Percentiles rank a stretch among this genome's conserved stretches.
phyloP scores from a whole-genome alignment of 2,329 filamentous ascomycete species.

The Fusarium sp. region DNA sequence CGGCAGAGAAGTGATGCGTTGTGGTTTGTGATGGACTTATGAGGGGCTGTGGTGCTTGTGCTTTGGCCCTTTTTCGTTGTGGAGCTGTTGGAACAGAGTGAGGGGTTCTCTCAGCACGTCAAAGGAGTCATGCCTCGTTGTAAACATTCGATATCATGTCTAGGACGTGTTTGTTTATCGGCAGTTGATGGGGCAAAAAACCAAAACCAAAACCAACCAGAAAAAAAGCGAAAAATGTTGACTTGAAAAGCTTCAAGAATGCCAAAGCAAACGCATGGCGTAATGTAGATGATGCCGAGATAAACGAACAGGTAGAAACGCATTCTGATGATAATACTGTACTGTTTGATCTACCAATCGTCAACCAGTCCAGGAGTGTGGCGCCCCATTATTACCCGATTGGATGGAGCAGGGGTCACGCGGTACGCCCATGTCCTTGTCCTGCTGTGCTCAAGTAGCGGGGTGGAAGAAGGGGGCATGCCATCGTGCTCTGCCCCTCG shows the following conservation, averaged over 20 bases:
- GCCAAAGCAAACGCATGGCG: conserved; percentile 20
- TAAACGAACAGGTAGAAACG: conserved; percentile 10
- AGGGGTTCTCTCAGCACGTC: neutral
- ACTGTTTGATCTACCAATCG: no score
- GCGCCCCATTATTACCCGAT: no score
- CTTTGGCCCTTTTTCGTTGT: conserved; percentile 21
- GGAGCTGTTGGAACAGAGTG: conserved; percentile 7
- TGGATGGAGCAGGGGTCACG: no score
- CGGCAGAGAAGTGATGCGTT: conserved; percentile 5
- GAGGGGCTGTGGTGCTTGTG: conserved; percentile 22
- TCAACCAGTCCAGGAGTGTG: no score
- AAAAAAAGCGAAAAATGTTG: no score
- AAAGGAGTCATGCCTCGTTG: no score
- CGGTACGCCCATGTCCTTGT: no score
- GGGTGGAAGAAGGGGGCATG: neutral
- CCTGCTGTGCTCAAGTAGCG: no score
- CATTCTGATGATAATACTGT: conserved; percentile 1
- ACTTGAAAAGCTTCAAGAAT: conserved; percentile 4
- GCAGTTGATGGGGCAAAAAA: neutral
- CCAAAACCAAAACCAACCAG: no score
- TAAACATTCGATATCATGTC: neutral
- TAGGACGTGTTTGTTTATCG: conserved; percentile 8
- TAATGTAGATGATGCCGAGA: conserved; percentile 13
- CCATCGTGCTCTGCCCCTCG: neutral
- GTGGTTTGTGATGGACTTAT: conserved; percentile 1